Base-by-base conservation (phyloP, 306 rosid species). In the Alnus glutinosa region DNA sequence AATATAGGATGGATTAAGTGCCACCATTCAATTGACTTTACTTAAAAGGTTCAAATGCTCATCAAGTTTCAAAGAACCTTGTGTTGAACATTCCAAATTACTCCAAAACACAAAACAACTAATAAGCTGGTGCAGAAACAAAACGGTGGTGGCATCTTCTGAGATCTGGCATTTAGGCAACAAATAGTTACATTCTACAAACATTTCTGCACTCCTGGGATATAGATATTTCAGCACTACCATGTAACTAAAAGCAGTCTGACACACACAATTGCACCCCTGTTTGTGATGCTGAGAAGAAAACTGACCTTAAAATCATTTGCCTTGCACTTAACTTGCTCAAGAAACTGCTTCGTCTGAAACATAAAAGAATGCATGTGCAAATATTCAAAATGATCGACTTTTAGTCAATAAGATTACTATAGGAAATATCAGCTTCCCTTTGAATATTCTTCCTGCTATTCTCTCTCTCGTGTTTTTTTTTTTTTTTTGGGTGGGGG, bases 221-320 rank as follows among this genome's bases (percentile, higher is more conserved):
- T 15, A 58, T 9, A 30, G 11, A 46, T 2, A 55, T 42, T 15
- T 37, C 34, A 19, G 49, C 15, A 28, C 28, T 63, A 68, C 72
- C 59, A 68, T 50, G 61, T 73, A 55, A 48, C 0, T 39, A 19
- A 52, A 71, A 42, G 71, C 1, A 16, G 3, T 19, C 13, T 16
- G 9, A 5, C 19, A 19, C 19, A 36, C 30, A 12, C 9, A 30
- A 2, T 12, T 32, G 4, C 39, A 32, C 1, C 4, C 44, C 46
- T 16, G 7, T 37, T 67, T 67, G 15, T 8, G 28, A 23, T 23
- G 73, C 66, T 75, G 36, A 79, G 70, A 71, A 77, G 49, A 77
- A 37, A 42, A 81, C 97, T 82, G 75, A 94, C 98, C 97, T 87
- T 86, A 57, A 79, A 86, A 82, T 81, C 90, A 81, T 83, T 77